phyloP scores from a whole-genome alignment of 208 protist genomes.

The Histomonas meleagridis region DNA sequence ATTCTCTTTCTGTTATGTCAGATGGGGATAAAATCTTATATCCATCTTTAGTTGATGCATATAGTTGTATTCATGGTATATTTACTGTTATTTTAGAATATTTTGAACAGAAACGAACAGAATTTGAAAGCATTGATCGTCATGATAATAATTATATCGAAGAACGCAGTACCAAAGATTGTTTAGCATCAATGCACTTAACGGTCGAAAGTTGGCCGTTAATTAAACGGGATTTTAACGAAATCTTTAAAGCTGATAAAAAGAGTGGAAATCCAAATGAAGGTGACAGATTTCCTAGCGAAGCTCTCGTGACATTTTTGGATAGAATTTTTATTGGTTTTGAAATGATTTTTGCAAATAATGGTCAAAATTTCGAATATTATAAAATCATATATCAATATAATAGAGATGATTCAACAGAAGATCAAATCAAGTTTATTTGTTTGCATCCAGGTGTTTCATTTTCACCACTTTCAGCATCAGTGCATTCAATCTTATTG shows the following conservation, averaged over 20 bases:
- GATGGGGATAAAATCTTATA: neutral
- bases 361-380: neutral
- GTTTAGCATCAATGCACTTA: neutral
- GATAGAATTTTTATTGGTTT: neutral
- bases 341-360: neutral
- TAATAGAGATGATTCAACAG: neutral
- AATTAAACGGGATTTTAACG: neutral
- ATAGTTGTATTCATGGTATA: neutral
- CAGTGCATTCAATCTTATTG: neutral
- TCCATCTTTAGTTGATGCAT: neutral
- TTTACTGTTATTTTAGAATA: neutral
- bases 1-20: neutral
- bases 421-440: neutral
- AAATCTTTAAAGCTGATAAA: neutral
- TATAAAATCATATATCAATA: neutral
- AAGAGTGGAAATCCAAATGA: neutral
- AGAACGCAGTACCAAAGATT: neutral
- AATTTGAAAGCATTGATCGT: neutral
- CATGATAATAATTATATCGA: neutral
- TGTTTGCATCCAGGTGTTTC: slow-evolving; percentile 1
- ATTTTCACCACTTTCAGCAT: neutral
- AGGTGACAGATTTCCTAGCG: neutral
- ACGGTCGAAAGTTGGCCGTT: neutral
- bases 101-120: neutral
- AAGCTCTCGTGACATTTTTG: neutral